Evolutionary conservation across 2,329 filamentous ascomycete species (phyloP), one percentile per base, ranked within the genome.

Genomic region (Bisporella sp.): DNA sequence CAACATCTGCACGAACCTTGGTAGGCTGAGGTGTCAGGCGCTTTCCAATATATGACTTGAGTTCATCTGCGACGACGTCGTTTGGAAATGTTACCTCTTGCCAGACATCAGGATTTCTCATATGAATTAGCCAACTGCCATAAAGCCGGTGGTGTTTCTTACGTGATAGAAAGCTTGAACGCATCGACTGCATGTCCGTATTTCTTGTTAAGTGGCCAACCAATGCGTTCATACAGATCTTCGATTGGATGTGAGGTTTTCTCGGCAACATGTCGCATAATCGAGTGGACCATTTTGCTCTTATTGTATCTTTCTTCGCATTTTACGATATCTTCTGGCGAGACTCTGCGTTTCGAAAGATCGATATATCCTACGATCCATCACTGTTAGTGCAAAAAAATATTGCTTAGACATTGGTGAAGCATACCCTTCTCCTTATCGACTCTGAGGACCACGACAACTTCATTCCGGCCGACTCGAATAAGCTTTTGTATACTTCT

Each of bases 271-370:
- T 99, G 93, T 69, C 92, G 86, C 88, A 99, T 92, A 72, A 99
- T 96, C 49, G 89, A 95, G 73, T 99, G 93, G 40, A 97, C 93
- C 78, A 96, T 95, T 78, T 99, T 99, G 77, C 89, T 89, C 84
- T 99, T 99, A 82, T 99, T 99, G 80, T 96, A 99, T 62, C 93
- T 84, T 76, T 99, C 93, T 70, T 99, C 93, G 69, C 95, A 99
- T 76, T 96, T 96, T 62, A 96, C 79, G 57, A 97, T 93, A 75
- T 99, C 93, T 70, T 99, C 93, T 42, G 93, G 87, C 41, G 91
- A 96, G 53, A 99, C 93, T 75, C 93, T 87, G 68, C 93, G 91
- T 79, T 99, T 99, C 56, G 90, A 96, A 68, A 99, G 76, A 85
- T 99, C 93, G 66, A 99, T 99, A 69, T 99, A 99, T 57, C 90